These are phyloP conservation scores for Clitocybe nebularis DNA, from an alignment of 1,284 basidiomycete genomes.

Conservation along the genomic window DNA sequence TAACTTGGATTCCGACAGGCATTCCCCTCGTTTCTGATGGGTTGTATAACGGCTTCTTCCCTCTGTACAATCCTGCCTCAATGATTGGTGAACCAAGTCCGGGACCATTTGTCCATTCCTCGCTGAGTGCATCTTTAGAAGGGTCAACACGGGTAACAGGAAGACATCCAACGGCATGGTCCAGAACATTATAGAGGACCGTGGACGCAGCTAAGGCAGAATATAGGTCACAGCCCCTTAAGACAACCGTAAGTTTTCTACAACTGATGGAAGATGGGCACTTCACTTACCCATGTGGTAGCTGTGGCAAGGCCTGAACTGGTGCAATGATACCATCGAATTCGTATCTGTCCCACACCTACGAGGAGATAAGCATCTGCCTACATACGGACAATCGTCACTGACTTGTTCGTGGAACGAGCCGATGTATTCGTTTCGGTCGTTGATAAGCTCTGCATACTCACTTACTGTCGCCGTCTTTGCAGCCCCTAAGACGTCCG, in stretches of 20 bases:
- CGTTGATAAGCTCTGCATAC: slow-evolving; percentile 37
- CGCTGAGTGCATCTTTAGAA: slow-evolving; percentile 52
- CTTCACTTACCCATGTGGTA: slow-evolving; percentile 70
- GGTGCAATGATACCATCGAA: slow-evolving; percentile 80
- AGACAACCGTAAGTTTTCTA: neutral
- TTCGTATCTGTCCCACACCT: slow-evolving; percentile 69
- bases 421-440: slow-evolving; percentile 48
- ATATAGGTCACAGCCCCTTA: slow-evolving; percentile 49
- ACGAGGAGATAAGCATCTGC: neutral
- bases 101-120: slow-evolving; percentile 49
- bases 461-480: slow-evolving; percentile 54
- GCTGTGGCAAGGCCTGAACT: slow-evolving; percentile 65
- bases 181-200: slow-evolving; percentile 70
- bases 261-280: neutral
- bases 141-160: slow-evolving; percentile 81
- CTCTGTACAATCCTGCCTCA: slow-evolving; percentile 55
- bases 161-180: slow-evolving; percentile 72
- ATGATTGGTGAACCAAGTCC: slow-evolving; percentile 49
- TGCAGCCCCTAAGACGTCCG: slow-evolving; percentile 33
- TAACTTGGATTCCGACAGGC: slow-evolving; percentile 81
- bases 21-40: slow-evolving; percentile 72
- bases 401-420: slow-evolving; percentile 58
- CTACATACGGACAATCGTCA: slow-evolving; percentile 4
- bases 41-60: slow-evolving; percentile 58
- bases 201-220: slow-evolving; percentile 50